Conservation (phyloP, 2,329 filamentous ascomycete species). For the Ceratocystis lukuohia region DNA sequence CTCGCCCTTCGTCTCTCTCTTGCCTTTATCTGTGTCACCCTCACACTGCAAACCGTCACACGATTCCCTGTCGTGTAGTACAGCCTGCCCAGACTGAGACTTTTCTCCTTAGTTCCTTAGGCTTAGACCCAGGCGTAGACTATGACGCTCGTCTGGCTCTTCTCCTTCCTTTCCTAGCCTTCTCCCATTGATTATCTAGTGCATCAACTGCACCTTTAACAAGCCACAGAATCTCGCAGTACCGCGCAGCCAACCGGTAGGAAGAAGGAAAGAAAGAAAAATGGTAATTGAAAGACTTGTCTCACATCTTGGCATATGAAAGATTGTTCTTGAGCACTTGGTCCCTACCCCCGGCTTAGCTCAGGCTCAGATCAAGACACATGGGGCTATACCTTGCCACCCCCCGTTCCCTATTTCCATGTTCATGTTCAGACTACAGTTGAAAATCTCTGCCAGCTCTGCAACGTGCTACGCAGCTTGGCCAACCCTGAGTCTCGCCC, state of each 20-base stretch:
- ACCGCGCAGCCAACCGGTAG: not conserved
- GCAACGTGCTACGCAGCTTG: not conserved
- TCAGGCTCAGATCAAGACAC: conserved; percentile 1
- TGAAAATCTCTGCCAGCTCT: not conserved
- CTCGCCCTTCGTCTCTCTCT: not conserved
- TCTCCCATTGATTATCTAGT: not conserved
- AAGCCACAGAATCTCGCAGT: not conserved
- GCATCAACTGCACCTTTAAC: not conserved
- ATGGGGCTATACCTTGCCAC: not conserved
- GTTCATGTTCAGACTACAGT: not conserved
- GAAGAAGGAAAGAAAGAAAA: not conserved
- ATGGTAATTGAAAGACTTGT: not conserved
- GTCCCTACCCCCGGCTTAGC: not conserved
- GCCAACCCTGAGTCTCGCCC: not conserved
- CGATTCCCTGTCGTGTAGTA: not conserved
- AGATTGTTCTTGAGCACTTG: not conserved
- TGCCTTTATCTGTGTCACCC: not conserved
- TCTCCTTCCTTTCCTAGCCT: not conserved
- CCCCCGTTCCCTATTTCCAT: not conserved
- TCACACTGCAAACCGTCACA: not conserved
- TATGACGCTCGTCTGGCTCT: not conserved
- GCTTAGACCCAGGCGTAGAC: not conserved
- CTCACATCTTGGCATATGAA: not conserved
- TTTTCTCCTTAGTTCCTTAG: not conserved
- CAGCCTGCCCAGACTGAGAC: not conserved